Percentiles rank a stretch among this genome's conserved stretches.
Conservation (phyloP, 768 basidiomycete species). For the Cyclocybe aegerita region DNA sequence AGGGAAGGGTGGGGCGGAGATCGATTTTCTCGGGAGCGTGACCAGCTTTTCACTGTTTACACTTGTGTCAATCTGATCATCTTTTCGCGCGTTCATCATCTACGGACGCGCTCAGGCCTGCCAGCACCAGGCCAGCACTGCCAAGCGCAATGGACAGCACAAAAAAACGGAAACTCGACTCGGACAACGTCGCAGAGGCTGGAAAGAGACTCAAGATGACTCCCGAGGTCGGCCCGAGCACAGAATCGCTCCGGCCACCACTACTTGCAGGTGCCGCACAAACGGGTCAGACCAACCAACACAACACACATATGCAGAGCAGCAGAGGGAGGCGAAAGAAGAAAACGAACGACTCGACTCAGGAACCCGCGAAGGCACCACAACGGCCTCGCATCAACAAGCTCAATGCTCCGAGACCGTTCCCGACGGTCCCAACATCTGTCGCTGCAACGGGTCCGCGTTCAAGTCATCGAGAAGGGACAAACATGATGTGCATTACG, state of each 20-base stretch:
- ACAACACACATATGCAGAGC: neutral
- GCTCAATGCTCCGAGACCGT: slow-evolving; percentile 72
- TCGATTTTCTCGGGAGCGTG: slow-evolving; percentile 22
- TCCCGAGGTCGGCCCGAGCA: slow-evolving; percentile 7
- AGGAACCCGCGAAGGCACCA: neutral
- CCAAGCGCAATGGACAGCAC: slow-evolving; percentile 13
- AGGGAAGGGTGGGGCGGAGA: slow-evolving; percentile 17
- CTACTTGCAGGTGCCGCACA: slow-evolving; percentile 2
- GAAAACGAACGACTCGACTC: neutral
- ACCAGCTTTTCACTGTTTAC: slow-evolving; percentile 33
- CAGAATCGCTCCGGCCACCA: neutral
- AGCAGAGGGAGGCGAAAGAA: slow-evolving; percentile 1
- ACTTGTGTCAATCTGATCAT: slow-evolving; percentile 21
- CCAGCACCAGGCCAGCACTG: slow-evolving; percentile 1
- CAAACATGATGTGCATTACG: slow-evolving; percentile 77
- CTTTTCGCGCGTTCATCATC: slow-evolving; percentile 16
- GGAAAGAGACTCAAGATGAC: slow-evolving; percentile 35
- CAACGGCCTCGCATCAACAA: slow-evolving; percentile 45
- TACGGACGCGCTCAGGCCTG: slow-evolving; percentile 8
- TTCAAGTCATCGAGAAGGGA: slow-evolving; percentile 77
- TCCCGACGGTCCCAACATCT: slow-evolving; percentile 71
- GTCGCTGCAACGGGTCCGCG: slow-evolving; percentile 80
- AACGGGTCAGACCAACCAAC: slow-evolving; percentile 1
- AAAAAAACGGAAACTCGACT: slow-evolving; percentile 41
- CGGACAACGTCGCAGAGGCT: slow-evolving; percentile 13